Evolutionary conservation across 306 rosid genomes (phyloP).

Genomic region (Astragalus glycyphyllos): DNA sequence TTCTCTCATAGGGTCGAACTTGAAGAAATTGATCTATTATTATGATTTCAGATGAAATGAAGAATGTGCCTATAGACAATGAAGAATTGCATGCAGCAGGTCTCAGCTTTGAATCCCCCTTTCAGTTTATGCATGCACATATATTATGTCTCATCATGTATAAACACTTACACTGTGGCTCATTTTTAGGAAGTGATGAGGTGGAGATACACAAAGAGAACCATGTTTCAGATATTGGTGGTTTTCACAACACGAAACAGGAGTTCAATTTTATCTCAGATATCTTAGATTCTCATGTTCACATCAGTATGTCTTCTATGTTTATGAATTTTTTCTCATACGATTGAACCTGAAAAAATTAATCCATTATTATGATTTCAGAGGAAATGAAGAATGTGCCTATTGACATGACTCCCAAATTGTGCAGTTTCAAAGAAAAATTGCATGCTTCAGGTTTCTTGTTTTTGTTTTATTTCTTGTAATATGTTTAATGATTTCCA

Average conservation of each 20-base stretch:
- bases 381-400: too few relatives aligned
- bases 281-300: slow-evolving; percentile 14
- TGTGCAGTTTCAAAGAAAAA: slow-evolving; percentile 35
- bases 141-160: neutral
- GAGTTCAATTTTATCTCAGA: too few relatives aligned
- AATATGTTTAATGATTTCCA: slow-evolving; percentile 22
- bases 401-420: slow-evolving; percentile 36
- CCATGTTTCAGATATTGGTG: too few relatives aligned
- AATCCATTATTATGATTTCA: too few relatives aligned
- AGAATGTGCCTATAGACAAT: neutral
- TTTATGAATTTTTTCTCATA: neutral
- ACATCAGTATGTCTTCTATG: slow-evolving; percentile 16
- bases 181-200: slow-evolving; percentile 31
- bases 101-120: neutral
- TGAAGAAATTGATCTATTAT: slow-evolving; percentile 17
- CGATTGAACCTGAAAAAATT: too few relatives aligned
- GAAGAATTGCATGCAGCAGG: slow-evolving; percentile 40
- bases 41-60: slow-evolving; percentile 46
- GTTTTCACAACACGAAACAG: too few relatives aligned
- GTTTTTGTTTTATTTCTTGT: slow-evolving; percentile 10
- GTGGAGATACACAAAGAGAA: slow-evolving; percentile 14
- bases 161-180: neutral
- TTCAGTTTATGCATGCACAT: slow-evolving; percentile 1
- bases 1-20: neutral
- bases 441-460: slow-evolving; percentile 34